Evolutionary conservation across 805 yeast genomes (phyloP).

Genomic region (Candida sphagnicola): DNA sequence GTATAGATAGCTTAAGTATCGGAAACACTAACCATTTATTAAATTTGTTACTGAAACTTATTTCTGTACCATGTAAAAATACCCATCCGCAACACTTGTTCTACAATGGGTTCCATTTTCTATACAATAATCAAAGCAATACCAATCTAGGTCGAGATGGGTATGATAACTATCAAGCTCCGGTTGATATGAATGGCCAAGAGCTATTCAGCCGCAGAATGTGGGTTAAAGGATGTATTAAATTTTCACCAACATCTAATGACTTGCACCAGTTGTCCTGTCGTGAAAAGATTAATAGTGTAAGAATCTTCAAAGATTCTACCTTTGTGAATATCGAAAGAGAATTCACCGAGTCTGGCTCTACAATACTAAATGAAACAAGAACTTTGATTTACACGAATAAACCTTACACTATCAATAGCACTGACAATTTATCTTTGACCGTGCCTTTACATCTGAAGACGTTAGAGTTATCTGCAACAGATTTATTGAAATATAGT

Average conservation of each 20-base stretch:
- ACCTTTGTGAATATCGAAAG: slow-evolving; percentile 57
- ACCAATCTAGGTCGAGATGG: slow-evolving; percentile 62
- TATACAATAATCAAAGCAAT: slow-evolving; percentile 61
- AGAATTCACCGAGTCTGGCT: slow-evolving; percentile 23
- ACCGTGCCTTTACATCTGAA: slow-evolving; percentile 16
- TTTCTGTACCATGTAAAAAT: background rate
- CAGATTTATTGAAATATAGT: slow-evolving; percentile 59
- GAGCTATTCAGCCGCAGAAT: slow-evolving; percentile 54
- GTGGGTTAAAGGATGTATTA: slow-evolving; percentile 75
- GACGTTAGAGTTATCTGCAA: slow-evolving; percentile 17
- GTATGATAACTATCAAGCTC: slow-evolving; percentile 76
- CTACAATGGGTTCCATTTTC: slow-evolving; percentile 55
- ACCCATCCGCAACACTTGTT: background rate
- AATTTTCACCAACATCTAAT: slow-evolving; percentile 27
- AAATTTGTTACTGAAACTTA: slow-evolving; percentile 8
- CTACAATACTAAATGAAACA: slow-evolving; percentile 41
- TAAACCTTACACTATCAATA: slow-evolving; percentile 18
- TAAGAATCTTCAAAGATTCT: slow-evolving; percentile 31
- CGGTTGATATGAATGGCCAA: slow-evolving; percentile 21
- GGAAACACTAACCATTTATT: slow-evolving; percentile 18
- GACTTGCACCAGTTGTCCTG: slow-evolving; percentile 42
- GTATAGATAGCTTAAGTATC: slow-evolving; percentile 17
- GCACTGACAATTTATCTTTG: slow-evolving; percentile 11
- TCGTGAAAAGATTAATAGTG: slow-evolving; percentile 46
- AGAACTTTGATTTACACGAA: slow-evolving; percentile 63